Percentiles rank a stretch among this genome's conserved stretches.
Evolutionary conservation across 441 rosid species (phyloP).

Genomic region (Codiaeum variegatum): DNA sequence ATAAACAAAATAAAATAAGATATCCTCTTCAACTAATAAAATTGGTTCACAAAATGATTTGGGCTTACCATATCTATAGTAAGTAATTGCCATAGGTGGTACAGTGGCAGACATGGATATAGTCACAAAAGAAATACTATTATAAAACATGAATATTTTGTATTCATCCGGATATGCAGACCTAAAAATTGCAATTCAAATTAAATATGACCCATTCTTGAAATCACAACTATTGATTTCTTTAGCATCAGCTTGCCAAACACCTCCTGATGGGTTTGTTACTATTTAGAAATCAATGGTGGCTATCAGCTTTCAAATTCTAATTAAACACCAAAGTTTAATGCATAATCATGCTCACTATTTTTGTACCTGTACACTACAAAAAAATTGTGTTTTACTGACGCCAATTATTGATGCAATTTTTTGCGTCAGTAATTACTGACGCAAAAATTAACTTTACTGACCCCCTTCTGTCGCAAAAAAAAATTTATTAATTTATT

Average conservation of each 20-base stretch:
- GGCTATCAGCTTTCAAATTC: constrained; percentile 23
- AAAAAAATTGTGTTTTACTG: too few relatives aligned
- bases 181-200: constrained; percentile 28
- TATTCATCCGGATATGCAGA: background rate
- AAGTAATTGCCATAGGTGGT: background rate
- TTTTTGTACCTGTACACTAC: too few relatives aligned
- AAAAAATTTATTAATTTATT: too few relatives aligned
- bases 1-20: too few relatives aligned
- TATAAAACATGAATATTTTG: background rate
- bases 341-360: background rate
- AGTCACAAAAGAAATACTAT: background rate
- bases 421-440: too few relatives aligned
- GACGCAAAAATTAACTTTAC: too few relatives aligned
- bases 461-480: too few relatives aligned
- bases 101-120: background rate
- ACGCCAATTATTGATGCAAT: too few relatives aligned
- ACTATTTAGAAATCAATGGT: constrained; percentile 32
- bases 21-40: too few relatives aligned
- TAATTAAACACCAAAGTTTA: constrained; percentile 9
- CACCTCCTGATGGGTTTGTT: constrained; percentile 39
- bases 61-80: background rate
- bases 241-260: constrained; percentile 17
- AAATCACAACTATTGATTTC: background rate
- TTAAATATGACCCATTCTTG: background rate
- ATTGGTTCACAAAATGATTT: background rate